phyloP scores from a whole-genome alignment of 495 filamentous ascomycete genomes.

The Copromyces sp. region DNA sequence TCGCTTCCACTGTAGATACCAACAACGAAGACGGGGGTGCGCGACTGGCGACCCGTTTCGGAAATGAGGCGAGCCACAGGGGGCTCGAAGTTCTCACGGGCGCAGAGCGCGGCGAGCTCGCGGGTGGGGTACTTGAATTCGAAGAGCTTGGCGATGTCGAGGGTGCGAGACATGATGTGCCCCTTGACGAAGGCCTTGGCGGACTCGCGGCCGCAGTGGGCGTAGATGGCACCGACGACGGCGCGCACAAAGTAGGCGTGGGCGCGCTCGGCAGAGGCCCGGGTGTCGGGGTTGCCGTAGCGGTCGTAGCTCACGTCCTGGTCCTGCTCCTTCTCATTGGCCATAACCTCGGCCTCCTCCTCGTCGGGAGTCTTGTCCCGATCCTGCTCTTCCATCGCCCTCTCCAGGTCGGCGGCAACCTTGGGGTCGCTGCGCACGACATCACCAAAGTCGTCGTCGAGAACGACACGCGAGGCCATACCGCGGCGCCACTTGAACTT shows the following conservation, averaged over 20 bases:
- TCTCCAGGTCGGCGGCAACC: neutral
- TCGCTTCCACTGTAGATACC: slow-evolving; percentile 84
- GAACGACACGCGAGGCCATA: slow-evolving; percentile 58
- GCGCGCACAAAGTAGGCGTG: slow-evolving; percentile 64
- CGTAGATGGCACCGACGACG: slow-evolving; percentile 70
- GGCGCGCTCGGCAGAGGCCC: slow-evolving; percentile 20
- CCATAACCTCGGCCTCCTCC: neutral
- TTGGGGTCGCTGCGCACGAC: slow-evolving; percentile 17
- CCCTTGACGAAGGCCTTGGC: slow-evolving; percentile 71
- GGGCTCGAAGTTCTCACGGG: slow-evolving; percentile 75
- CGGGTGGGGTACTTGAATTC: slow-evolving; percentile 70
- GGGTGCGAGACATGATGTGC: slow-evolving; percentile 70
- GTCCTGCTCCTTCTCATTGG: neutral
- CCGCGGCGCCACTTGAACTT: slow-evolving; percentile 56
- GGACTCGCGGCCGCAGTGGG: slow-evolving; percentile 60
- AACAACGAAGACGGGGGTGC: slow-evolving; percentile 86
- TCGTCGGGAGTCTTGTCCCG: neutral
- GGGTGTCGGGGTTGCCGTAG: slow-evolving; percentile 24
- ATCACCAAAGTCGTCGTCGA: slow-evolving; percentile 75
- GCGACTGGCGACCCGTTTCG: slow-evolving; percentile 76
- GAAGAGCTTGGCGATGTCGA: slow-evolving; percentile 69
- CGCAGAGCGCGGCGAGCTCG: slow-evolving; percentile 71
- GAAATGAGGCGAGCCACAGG: slow-evolving; percentile 78
- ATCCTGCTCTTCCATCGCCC: neutral
- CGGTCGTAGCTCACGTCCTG: slow-evolving; percentile 5